phyloP scores from a whole-genome alignment of 306 rosid species.

The Abrus pulchellus region DNA sequence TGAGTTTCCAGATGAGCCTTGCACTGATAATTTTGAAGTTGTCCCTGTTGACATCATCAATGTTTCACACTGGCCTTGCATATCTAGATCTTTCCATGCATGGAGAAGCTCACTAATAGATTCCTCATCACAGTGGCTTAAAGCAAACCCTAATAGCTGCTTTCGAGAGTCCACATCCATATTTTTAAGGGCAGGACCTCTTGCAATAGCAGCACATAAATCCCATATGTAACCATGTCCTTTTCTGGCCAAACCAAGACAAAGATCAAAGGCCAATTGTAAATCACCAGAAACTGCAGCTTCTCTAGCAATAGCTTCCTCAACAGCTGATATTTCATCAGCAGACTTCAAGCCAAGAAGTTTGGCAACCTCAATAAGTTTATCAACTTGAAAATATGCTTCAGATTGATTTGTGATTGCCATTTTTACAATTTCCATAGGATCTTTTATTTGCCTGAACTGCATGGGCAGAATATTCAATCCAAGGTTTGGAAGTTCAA shows the following conservation, averaged over 20 bases:
- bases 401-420: slow-evolving; percentile 86
- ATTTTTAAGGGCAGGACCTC: slow-evolving; percentile 98
- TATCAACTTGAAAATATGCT: slow-evolving; percentile 96
- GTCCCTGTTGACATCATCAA: slow-evolving; percentile 68
- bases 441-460: slow-evolving; percentile 92
- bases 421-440: slow-evolving; percentile 91
- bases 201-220: slow-evolving; percentile 97
- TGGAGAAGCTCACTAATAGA: slow-evolving; percentile 90
- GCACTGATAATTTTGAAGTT: slow-evolving; percentile 62
- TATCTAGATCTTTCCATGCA: slow-evolving; percentile 96
- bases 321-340: slow-evolving; percentile 82
- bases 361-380: slow-evolving; percentile 89
- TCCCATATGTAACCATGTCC: slow-evolving; percentile 97
- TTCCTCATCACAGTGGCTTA: slow-evolving; percentile 95
- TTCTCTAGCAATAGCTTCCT: slow-evolving; percentile 99
- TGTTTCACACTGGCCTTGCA: slow-evolving; percentile 91
- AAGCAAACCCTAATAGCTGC: slow-evolving; percentile 89
- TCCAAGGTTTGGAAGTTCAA: slow-evolving; percentile 92
- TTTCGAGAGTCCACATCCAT: slow-evolving; percentile 90
- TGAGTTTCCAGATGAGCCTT: slow-evolving; percentile 65
- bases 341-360: slow-evolving; percentile 88
- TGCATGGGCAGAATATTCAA: slow-evolving; percentile 97
- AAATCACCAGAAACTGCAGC: slow-evolving; percentile 99
- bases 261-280: slow-evolving; percentile 96
- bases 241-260: slow-evolving; percentile 86